Base-by-base conservation (phyloP, 2,329 filamentous ascomycete genomes). In the Colletotrichum karsti region DNA sequence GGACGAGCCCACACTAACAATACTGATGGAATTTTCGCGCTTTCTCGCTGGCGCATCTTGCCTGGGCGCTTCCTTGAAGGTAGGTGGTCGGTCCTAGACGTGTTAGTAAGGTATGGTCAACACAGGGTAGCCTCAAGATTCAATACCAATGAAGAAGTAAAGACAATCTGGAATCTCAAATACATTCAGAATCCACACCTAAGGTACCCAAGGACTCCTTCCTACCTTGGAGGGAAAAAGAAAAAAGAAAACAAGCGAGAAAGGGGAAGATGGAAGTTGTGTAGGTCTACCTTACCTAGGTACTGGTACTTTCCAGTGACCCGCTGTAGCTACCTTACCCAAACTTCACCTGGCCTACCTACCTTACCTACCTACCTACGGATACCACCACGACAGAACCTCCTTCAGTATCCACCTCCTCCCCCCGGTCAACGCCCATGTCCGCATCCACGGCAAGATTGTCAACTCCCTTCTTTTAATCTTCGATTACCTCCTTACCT, bases 391-490 rank as follows among this genome's bases (percentile, higher is more conserved):
- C 33, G 33, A 24, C 39, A 46, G 37, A 59, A 64, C 61, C 46
- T 65, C 46, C 33, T 65, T 46, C 24, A 44, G 65, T 53, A 68
- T 65, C 65, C 65, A 68, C 65, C 39, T 53, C 41, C 44, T 46
- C 37, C 54, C 33, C 37, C 46, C 61, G 28, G 62, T 53, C 48
- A 46, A 33, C 26, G 46, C 39, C 63, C 51, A 48, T 53, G 59
- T 56, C 60, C 59, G 42, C 30, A 59, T 48, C 56, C 30, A 59
- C 56, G 44, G 44, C 24, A 51, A 51, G 61, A 42, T 41, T 35
- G 33, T 59, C 60, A 59, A 50, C 46, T 65, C 54, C 53, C 61
- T 68, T 55, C 65, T 58, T 60, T 68, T 59, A 54, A 65, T 68
- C 65, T 54, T 51, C 10, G 37, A 54, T 54, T 30, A 48, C 35